Conservation (phyloP, 441 rosid genomes). For the Arabidopsis lyrata region DNA sequence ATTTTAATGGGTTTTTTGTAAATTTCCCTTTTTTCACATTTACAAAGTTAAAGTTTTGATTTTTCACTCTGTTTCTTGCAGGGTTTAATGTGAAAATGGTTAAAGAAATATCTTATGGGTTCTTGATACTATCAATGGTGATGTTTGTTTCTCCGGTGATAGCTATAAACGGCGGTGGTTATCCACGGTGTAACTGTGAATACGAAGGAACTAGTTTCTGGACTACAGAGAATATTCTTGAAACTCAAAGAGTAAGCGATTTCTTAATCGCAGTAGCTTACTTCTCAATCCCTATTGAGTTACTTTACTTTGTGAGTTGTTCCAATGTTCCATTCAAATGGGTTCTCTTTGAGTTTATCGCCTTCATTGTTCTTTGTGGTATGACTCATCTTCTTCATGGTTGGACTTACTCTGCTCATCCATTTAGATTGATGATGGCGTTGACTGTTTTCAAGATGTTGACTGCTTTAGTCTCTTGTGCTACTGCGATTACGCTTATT, state of each 20-base stretch:
- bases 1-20: background rate
- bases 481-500: conserved; percentile 90
- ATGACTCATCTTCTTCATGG: conserved; percentile 97
- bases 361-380: conserved; percentile 97
- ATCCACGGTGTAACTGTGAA: conserved; percentile 80
- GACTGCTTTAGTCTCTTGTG: conserved; percentile 94
- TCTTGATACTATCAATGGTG: conserved; percentile 56
- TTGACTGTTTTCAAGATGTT: conserved; percentile 90
- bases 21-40: background rate
- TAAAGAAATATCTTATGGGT: conserved; percentile 52
- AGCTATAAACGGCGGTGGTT: conserved; percentile 63
- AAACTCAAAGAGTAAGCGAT: conserved; percentile 84
- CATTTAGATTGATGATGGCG: conserved; percentile 87
- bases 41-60: background rate
- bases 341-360: conserved; percentile 92
- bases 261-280: conserved; percentile 97
- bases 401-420: conserved; percentile 85
- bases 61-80: conserved; percentile 7
- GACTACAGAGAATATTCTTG: conserved; percentile 82
- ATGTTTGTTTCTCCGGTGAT: conserved; percentile 45
- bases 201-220: conserved; percentile 85
- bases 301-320: conserved; percentile 96
- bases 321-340: conserved; percentile 95
- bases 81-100: conserved; percentile 54
- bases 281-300: conserved; percentile 92